A percentile compares a stretch with the other conserved stretches of the same genome.
phyloP scores from a whole-genome alignment of 768 basidiomycete species.

The Lanmaoa pseudosensibilis region DNA sequence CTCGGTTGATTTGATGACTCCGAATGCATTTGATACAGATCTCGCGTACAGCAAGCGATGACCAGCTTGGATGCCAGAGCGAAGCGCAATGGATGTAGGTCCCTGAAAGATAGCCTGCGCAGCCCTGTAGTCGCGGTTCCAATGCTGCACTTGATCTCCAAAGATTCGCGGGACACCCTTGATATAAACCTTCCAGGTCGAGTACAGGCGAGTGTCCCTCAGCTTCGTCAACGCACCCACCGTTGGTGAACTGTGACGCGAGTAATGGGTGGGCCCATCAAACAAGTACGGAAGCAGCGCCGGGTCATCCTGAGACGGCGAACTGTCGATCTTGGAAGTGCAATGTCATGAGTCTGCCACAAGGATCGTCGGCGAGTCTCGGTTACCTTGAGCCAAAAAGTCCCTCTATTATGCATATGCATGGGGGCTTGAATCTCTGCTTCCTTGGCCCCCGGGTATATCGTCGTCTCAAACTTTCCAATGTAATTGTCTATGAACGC shows the following conservation, averaged over 20 bases:
- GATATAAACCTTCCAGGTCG: conserved; percentile 77
- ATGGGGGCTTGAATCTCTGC: conserved; percentile 56
- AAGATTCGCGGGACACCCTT: conserved; percentile 60
- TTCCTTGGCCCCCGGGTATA: conserved; percentile 62
- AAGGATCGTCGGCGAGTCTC: too few relatives aligned
- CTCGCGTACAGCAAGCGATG: conserved; percentile 77
- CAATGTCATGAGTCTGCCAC: conserved; percentile 4
- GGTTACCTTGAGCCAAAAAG: conserved; percentile 66
- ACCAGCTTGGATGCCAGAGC: conserved; percentile 67
- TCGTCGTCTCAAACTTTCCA: conserved; percentile 57
- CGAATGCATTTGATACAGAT: conserved; percentile 60
- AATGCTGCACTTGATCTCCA: conserved; percentile 57
- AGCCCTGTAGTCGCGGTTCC: conserved; percentile 67
- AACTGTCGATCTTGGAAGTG: conserved; percentile 52
- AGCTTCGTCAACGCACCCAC: conserved; percentile 64
- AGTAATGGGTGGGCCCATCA: conserved; percentile 71
- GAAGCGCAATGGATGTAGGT: conserved; percentile 59
- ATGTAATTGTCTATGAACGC: conserved; percentile 59
- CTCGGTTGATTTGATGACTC: conserved; percentile 48
- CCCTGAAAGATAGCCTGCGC: conserved; percentile 71
- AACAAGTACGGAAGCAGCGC: conserved; percentile 57
- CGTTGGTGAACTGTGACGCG: conserved; percentile 69
- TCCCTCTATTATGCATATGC: conserved; percentile 51
- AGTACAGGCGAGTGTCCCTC: conserved; percentile 63
- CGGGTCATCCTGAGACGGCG: conserved; percentile 44